A percentile compares a stretch with the other conserved stretches of the same genome.
Conservation (phyloP, 768 basidiomycete species). For the Pleurotus eryngii region DNA sequence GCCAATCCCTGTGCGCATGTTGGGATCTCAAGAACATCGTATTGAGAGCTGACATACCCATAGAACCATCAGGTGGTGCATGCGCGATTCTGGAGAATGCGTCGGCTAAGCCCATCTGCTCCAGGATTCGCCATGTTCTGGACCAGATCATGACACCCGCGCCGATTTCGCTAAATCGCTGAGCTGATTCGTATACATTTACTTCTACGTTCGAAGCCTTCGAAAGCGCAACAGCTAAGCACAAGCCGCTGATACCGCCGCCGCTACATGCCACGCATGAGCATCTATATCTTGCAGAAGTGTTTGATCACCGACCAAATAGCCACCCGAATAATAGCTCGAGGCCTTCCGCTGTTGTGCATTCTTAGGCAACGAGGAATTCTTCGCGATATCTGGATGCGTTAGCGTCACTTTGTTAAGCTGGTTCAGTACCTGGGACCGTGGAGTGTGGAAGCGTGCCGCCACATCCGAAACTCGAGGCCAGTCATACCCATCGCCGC, state of each 20-base stretch:
- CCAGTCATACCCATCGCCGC: too few species aligned
- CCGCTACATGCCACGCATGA: constrained; percentile 18
- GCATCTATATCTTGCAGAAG: too few species aligned
- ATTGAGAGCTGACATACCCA: constrained; percentile 15
- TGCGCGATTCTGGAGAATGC: constrained; percentile 31
- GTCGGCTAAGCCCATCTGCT: constrained; percentile 34
- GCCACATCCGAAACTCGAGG: too few species aligned
- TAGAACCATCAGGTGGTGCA: constrained; percentile 28
- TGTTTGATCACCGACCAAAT: constrained; percentile 25
- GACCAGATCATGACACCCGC: constrained; percentile 47
- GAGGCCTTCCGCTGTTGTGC: too few species aligned
- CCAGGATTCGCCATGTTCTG: constrained; percentile 42
- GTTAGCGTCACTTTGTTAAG: too few species aligned
- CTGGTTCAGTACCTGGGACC: too few species aligned
- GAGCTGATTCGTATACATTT: constrained; percentile 46
- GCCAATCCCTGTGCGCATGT: constrained; percentile 29
- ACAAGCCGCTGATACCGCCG: constrained; percentile 41
- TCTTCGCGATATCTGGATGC: too few species aligned
- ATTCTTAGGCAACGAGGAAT: too few species aligned
- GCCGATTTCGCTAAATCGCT: constrained; percentile 46
- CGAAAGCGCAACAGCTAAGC: constrained; percentile 36
- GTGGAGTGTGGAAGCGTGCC: too few species aligned
- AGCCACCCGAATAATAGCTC: constrained; percentile 22
- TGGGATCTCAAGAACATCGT: not conserved
- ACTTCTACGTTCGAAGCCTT: constrained; percentile 31